Conservation (phyloP, 768 basidiomycete genomes). For the Kwoniella botswanensis region DNA sequence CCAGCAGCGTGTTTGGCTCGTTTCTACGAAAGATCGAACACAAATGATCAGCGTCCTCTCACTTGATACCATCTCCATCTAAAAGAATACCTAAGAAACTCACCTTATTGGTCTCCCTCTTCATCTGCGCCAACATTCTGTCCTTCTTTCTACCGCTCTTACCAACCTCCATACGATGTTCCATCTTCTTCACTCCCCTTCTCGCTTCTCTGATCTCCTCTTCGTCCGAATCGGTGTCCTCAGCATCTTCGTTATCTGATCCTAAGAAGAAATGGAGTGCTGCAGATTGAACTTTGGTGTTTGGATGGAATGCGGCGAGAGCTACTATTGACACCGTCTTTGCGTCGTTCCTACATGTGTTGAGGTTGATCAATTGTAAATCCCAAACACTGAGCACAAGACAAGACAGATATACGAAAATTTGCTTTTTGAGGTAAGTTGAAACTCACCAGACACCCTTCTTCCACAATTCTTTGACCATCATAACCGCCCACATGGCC, state of each 20-base stretch:
- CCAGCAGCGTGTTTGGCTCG: constrained; percentile 56
- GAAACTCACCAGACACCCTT: constrained; percentile 76
- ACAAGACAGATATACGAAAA: not conserved
- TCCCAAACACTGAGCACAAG: no score
- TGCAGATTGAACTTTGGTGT: constrained; percentile 90
- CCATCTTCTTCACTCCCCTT: constrained; percentile 72
- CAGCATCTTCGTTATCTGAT: constrained; percentile 70
- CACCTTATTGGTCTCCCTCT: constrained; percentile 73
- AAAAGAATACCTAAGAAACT: constrained; percentile 17
- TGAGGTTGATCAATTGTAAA: not conserved
- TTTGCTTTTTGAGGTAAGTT: not conserved
- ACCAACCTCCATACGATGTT: constrained; percentile 63
- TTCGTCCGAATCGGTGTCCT: constrained; percentile 74
- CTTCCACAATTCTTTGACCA: constrained; percentile 92
- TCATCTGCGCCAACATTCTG: constrained; percentile 65
- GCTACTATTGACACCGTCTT: constrained; percentile 92
- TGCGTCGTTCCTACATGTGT: constrained; percentile 71
- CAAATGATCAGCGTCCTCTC: no score
- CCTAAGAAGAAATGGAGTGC: constrained; percentile 97
- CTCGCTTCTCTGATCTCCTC: constrained; percentile 62
- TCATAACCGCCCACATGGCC: constrained; percentile 95
- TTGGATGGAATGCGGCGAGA: constrained; percentile 89
- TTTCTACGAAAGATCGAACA: constrained; percentile 38
- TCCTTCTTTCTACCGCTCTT: constrained; percentile 73
- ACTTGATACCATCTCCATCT: no score